phyloP scores from a whole-genome alignment of 805 yeast genomes.

The Candida broadrunensis region DNA sequence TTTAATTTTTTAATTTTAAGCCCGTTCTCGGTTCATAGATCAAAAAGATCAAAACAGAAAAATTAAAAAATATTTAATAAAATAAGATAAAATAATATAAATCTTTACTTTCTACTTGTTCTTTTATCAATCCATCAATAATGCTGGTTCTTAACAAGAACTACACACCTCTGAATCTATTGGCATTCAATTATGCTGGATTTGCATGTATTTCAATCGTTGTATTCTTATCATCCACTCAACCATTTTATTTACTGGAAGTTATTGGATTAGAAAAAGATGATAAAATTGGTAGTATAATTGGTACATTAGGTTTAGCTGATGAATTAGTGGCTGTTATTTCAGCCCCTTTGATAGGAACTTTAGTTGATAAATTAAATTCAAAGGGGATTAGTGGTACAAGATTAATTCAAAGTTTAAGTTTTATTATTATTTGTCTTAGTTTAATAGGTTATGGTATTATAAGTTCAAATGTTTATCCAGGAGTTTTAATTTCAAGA shows the following conservation, averaged over 20 bases:
- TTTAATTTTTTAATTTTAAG: no score
- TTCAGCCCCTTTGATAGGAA: slow-evolving; percentile 61
- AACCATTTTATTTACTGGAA: slow-evolving; percentile 36
- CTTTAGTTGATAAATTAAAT: slow-evolving; percentile 53
- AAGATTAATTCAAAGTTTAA: slow-evolving; percentile 45
- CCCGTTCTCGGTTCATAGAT: slow-evolving; percentile 1
- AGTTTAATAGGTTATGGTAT: slow-evolving; percentile 49
- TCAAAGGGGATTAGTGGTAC: slow-evolving; percentile 43
- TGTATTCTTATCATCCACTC: slow-evolving; percentile 38
- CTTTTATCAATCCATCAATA: background rate
- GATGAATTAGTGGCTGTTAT: slow-evolving; percentile 58
- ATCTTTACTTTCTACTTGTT: background rate
- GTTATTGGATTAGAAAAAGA: slow-evolving; percentile 24
- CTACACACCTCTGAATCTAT: slow-evolving; percentile 16
- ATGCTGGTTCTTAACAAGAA: slow-evolving; percentile 3
- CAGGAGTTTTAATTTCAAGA: slow-evolving; percentile 43
- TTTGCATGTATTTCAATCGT: slow-evolving; percentile 37
- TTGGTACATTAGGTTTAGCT: slow-evolving; percentile 42
- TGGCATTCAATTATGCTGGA: slow-evolving; percentile 34
- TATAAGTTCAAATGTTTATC: slow-evolving; percentile 36
- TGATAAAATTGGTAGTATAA: slow-evolving; percentile 27
- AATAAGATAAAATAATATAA: background rate
- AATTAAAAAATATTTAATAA: no score
- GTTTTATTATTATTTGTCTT: slow-evolving; percentile 47
- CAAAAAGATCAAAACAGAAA: background rate